Percentiles rank a stretch among this genome's conserved stretches.
phyloP scores from a whole-genome alignment of 1,139 yeast species.

The Taphrina flavorubra region DNA sequence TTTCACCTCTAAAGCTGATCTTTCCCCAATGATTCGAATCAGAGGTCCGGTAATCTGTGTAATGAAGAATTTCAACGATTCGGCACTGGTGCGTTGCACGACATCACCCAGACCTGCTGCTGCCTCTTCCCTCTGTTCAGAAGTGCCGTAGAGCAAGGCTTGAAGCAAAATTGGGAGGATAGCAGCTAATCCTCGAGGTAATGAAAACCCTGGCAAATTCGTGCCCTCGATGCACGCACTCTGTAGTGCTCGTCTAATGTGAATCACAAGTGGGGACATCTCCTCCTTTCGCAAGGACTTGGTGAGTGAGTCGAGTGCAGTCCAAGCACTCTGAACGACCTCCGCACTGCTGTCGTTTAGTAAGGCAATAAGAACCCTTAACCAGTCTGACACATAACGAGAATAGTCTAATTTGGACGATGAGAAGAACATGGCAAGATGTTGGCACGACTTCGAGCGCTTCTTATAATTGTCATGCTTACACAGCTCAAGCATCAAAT shows the following conservation, averaged over 20 bases:
- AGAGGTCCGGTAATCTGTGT: conserved; percentile 96
- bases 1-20: conserved; percentile 86
- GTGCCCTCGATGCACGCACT: conserved; percentile 68
- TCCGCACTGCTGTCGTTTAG: conserved; percentile 71
- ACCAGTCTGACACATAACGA: conserved; percentile 75
- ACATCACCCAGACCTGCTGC: conserved; percentile 90
- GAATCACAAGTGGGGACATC: conserved; percentile 75
- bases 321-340: conserved; percentile 73
- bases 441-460: conserved; percentile 70
- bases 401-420: conserved; percentile 72
- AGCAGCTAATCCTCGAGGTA: conserved; percentile 88
- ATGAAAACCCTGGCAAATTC: conserved; percentile 74
- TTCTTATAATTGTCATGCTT: conserved; percentile 74
- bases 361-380: conserved; percentile 70
- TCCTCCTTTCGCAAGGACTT: conserved; percentile 69
- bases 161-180: conserved; percentile 89
- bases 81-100: conserved; percentile 83
- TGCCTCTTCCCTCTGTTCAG: conserved; percentile 80
- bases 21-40: conserved; percentile 97
- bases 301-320: conserved; percentile 68
- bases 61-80: conserved; percentile 80
- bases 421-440: conserved; percentile 74
- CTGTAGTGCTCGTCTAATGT: conserved; percentile 74
- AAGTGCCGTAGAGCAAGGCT: conserved; percentile 91
- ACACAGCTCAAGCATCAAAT: conserved; percentile 74